Base-by-base conservation (phyloP, 1,284 basidiomycete genomes). In the Entoloma clypeatum region DNA sequence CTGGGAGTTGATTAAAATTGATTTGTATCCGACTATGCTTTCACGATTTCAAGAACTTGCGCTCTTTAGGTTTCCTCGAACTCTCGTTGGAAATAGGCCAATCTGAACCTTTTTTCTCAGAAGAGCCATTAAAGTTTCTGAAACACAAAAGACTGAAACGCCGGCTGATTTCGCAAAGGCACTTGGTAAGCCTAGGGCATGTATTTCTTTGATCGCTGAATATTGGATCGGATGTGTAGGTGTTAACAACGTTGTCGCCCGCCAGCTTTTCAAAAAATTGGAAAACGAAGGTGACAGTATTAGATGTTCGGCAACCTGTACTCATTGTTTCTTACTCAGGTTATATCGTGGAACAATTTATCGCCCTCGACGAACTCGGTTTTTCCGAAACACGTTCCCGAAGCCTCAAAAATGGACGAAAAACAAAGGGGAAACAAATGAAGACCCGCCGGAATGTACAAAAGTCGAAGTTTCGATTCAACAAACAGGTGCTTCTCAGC, bases 91-190 rank as follows among this genome's bases (percentile, higher is more conserved):
- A 41, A 29, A 33, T 23, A 25, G 8, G 3, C 7, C 4, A 7
- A 13, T 22, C 16, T 25, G 29, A 10, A 26, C 9, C 39, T 11
- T 21, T 26, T 38, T 17, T 32, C 45, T 25, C 45, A 89, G 86
- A 55, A 73, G 84, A 36, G 81, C 84, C 9, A 83, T 89, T 53
- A 89, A 89, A 54, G 59, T 80, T 27, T 78, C 71, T 18, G 81
- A 88, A 55, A 61, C 58, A 8, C 54, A 71, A 35, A 69, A 67
- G 23, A 71, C 74, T 2, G 66, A 69, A 19, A 70, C 68, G 7
- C 62, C 69, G 2, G 62, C 69, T 11, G 68, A 72, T 30, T 87
- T 88, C 55, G 68, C 72, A 34, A 79, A 75, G 52, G 53, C 69
- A 30, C 72, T 81, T 34, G 80, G 85, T 81, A 50, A 48, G 67